A percentile compares a stretch with the other conserved stretches of the same genome.
These are phyloP conservation scores for Lindgomyces ingoldianus DNA, from an alignment of 495 filamentous ascomycete species.

Conservation along the genomic window DNA sequence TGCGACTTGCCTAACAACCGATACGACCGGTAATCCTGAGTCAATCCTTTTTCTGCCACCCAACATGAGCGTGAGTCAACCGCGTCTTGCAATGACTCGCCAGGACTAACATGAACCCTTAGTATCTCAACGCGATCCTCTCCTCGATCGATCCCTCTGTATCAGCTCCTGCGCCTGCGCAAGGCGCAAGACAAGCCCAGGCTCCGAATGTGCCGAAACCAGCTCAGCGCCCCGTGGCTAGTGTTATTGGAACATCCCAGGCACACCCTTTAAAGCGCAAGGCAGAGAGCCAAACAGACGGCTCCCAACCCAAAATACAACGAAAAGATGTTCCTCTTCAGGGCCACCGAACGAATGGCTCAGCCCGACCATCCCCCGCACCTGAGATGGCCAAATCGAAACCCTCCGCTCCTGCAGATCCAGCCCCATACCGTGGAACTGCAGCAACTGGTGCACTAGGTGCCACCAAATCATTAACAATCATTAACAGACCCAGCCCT, in stretches of 20 bases:
- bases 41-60: conserved; percentile 16
- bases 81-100: background rate
- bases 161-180: background rate
- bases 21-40: conserved; percentile 34
- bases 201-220: conserved; percentile 2
- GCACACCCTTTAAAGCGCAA: conserved; percentile 25
- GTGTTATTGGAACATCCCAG: conserved; percentile 6
- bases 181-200: background rate
- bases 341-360: conserved; percentile 3
- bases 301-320: conserved; percentile 17
- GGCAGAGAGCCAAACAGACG: conserved; percentile 20
- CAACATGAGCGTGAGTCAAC: conserved; percentile 36
- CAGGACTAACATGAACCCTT: background rate
- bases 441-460: conserved; percentile 9
- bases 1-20: conserved; percentile 18
- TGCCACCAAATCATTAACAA: background rate
- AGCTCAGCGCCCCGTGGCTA: conserved; percentile 1
- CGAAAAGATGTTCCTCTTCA: conserved; percentile 17
- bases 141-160: conserved; percentile 22
- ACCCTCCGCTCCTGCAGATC: background rate
- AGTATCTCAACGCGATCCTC: conserved; percentile 29
- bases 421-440: conserved; percentile 29
- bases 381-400: conserved; percentile 9
- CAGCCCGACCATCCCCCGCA: conserved; percentile 9
- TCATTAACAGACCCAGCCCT: background rate